These are phyloP conservation scores for Penicillium sp. DNA, from an alignment of 2,329 filamentous ascomycete genomes.

Conservation along the genomic window DNA sequence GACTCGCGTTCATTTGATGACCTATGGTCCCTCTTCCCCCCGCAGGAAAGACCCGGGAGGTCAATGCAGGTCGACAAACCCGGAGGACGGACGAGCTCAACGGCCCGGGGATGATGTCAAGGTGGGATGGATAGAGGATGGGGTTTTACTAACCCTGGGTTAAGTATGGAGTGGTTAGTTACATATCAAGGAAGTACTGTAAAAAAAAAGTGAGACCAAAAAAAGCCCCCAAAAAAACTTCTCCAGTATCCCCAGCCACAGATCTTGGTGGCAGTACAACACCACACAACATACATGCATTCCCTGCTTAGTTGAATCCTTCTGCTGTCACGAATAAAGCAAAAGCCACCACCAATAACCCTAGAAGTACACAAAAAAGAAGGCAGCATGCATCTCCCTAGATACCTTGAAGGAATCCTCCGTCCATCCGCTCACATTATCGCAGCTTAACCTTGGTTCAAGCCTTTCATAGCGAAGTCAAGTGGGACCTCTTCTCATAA, in stretches of 20 bases:
- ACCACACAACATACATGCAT: background rate
- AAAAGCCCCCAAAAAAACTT: background rate
- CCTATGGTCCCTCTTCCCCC: slow-evolving; percentile 7
- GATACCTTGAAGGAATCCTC: background rate
- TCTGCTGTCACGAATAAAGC: background rate
- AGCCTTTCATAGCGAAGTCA: background rate
- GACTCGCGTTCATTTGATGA: slow-evolving; percentile 9
- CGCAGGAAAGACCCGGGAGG: slow-evolving; percentile 11
- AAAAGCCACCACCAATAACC: background rate
- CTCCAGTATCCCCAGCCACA: background rate
- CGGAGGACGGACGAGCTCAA: slow-evolving; percentile 5
- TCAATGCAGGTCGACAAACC: slow-evolving; percentile 21
- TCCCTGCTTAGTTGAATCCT: background rate
- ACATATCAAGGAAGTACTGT: background rate
- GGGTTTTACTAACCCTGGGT: background rate
- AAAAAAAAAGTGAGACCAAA: background rate
- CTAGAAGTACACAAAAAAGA: no score
- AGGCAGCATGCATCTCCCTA: background rate
- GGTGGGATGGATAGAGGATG: background rate
- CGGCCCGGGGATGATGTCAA: slow-evolving; percentile 18
- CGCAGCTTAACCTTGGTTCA: background rate
- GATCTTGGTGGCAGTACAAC: background rate
- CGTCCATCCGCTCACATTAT: background rate
- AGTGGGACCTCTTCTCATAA: background rate
- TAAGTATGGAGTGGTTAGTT: background rate